These are phyloP conservation scores for Neonectria ditissima DNA, from an alignment of 2,329 filamentous ascomycete species.

Conservation along the genomic window DNA sequence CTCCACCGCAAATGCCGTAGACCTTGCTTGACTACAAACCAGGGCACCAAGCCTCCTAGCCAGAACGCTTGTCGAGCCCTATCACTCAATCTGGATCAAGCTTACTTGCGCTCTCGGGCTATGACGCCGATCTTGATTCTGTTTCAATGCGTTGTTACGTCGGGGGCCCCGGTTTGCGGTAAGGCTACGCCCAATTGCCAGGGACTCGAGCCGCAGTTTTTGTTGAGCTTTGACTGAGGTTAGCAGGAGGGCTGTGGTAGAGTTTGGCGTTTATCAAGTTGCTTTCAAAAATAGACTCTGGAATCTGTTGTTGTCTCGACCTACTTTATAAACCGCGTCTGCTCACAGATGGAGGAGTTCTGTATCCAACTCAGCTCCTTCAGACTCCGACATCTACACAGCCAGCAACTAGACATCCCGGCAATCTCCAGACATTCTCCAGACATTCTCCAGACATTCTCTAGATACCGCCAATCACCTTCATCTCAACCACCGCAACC, in stretches of 20 bases:
- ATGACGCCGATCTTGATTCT: background rate
- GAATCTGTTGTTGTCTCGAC: no score
- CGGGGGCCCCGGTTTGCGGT: background rate
- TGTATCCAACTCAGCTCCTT: background rate
- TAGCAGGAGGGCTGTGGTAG: conserved; percentile 1
- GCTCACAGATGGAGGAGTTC: background rate
- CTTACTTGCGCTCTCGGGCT: background rate
- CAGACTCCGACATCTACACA: background rate
- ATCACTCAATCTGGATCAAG: background rate
- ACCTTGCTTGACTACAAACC: no score
- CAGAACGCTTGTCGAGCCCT: background rate
- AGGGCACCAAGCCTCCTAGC: background rate
- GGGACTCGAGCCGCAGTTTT: background rate
- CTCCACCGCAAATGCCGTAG: background rate
- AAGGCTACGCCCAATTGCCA: background rate
- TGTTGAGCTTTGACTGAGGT: background rate
- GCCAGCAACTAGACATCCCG: background rate
- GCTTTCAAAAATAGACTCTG: conserved; percentile 7
- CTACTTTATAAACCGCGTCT: conserved; percentile 8
- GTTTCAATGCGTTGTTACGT: background rate
- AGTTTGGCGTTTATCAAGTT: background rate
- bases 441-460: no score
- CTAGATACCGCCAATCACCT: background rate
- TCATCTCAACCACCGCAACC: no score
- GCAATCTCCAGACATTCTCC: no score